Conservation (phyloP, 495 filamentous ascomycete genomes). For the Xylaria nigripes region DNA sequence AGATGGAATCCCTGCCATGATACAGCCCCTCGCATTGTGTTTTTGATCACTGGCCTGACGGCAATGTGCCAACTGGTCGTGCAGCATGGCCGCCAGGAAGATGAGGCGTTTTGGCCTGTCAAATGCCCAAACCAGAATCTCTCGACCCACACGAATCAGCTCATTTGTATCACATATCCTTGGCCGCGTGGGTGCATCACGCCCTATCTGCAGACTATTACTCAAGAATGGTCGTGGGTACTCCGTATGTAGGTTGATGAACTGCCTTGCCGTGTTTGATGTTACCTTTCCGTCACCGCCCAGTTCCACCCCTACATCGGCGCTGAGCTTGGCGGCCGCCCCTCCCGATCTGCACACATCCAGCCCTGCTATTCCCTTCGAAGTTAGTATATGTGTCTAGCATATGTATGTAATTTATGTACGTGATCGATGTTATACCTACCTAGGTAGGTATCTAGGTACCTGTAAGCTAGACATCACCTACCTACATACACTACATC, state of each 20-base stretch:
- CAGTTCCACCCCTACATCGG: slow-evolving; percentile 4
- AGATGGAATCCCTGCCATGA: slow-evolving; percentile 5
- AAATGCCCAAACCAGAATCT: neutral
- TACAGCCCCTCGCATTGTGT: slow-evolving; percentile 1
- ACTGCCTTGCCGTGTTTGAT: neutral
- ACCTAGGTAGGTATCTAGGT: no score
- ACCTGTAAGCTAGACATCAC: no score
- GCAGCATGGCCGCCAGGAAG: slow-evolving; percentile 6
- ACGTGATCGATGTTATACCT: no score
- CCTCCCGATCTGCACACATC: neutral
- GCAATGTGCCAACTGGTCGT: slow-evolving; percentile 12
- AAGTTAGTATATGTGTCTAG: slow-evolving; percentile 9
- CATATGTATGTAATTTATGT: no score
- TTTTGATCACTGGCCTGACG: slow-evolving; percentile 9
- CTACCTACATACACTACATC: no score
- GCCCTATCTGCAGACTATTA: slow-evolving; percentile 5
- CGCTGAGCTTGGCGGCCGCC: neutral
- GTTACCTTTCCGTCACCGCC: slow-evolving; percentile 7
- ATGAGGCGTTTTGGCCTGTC: slow-evolving; percentile 8
- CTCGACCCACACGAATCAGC: slow-evolving; percentile 12
- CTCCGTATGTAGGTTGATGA: neutral
- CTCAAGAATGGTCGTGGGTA: neutral
- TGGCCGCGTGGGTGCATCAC: slow-evolving; percentile 10
- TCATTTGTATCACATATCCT: neutral
- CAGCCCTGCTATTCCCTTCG: neutral